Percentiles rank a stretch among this genome's conserved stretches.
Conservation (phyloP, 345 rosid species). For the Arabidopsis thaliana region TAIR10.1 NC_003070.9:28776001-28776500, state of each 20-base stretch:
- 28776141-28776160: slow-evolving; percentile 97
- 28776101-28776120: slow-evolving; percentile 75
- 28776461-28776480: background rate
- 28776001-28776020: background rate
- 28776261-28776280: slow-evolving; percentile 14
- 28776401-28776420: background rate
- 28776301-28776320: slow-evolving; percentile 9
- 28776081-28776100: slow-evolving; percentile 78
- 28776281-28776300: background rate
- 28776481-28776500: background rate
- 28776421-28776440: background rate
- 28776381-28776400: background rate
- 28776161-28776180: slow-evolving; percentile 49
- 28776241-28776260: slow-evolving; percentile 14
- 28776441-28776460: background rate
- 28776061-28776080: slow-evolving; percentile 83
- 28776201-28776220: background rate
- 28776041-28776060: slow-evolving; percentile 24
- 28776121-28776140: slow-evolving; percentile 74
- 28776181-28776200: background rate
- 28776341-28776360: background rate
- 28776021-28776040: background rate
- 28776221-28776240: background rate
- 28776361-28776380: background rate
- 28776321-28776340: background rate